Evolutionary conservation across 2,329 filamentous ascomycete species (phyloP), one percentile per base, ranked within the genome.

Genomic region (Xylaria multiplex): DNA sequence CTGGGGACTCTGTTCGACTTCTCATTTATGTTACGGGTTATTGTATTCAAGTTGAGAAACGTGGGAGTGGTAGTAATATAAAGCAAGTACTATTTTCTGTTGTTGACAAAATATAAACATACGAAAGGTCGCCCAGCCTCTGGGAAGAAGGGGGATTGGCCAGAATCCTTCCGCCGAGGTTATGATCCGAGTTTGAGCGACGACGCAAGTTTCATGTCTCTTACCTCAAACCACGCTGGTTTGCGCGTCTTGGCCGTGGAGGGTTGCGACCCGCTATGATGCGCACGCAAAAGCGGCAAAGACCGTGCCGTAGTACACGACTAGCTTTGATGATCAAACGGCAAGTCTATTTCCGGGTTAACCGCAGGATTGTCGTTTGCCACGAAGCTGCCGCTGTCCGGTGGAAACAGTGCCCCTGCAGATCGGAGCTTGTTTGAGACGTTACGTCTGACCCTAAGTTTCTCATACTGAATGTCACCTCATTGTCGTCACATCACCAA

Each of bases 121-220:
- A 45, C 54, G 2, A 48, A 53, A 57, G 40, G 35, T 5, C 43
- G 40, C 42, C 5, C 43, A 56, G 64, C 60, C 57, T 49, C 27
- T 45, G 60, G 59, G 55, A 43, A 57, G 56, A 40, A 48, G 30
- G 45, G 22, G 45, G 24, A 2, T 9, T 40, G 53, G 43, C 49
- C 40, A 53, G 45, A 66, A 63, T 64, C 59, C 64, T 58, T 42
- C 53, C 46, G 53, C 60, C 65, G 67, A 70, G 57, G 71, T 69
- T 67, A 71, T 72, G 65, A 66, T 67, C 67, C 65, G 69, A 68
- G 61, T 48, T 58, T 71, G 66, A 65, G 69, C 52, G 53, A 68
- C 67, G 65, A 66, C 52, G 59, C 35, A 19, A 43, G 73, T 75
- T 75, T 75, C 73, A 74, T 60, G 45, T 72, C 67, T 65, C 69